phyloP scores from a whole-genome alignment of 768 basidiomycete genomes.

The Amanita fuliginea region DNA sequence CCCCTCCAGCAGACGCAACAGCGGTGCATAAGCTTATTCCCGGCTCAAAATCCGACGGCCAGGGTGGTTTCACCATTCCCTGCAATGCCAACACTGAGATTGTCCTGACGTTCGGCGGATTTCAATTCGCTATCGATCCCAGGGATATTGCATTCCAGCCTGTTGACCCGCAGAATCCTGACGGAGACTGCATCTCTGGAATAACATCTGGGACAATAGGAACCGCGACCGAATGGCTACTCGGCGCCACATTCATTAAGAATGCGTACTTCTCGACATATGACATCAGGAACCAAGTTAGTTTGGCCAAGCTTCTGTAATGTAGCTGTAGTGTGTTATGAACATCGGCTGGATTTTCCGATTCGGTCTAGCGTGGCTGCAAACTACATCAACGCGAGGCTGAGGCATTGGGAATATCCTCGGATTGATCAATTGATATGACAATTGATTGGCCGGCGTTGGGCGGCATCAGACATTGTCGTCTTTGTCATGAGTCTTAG shows the following conservation, averaged over 20 bases:
- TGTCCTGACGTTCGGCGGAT: conserved; percentile 36
- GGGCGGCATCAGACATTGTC: not conserved
- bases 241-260: conserved; percentile 71
- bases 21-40: conserved; percentile 32
- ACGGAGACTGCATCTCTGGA: conserved; percentile 61
- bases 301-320: conserved; percentile 41
- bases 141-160: conserved; percentile 50
- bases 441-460: not conserved
- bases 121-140: conserved; percentile 45
- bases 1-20: conserved; percentile 25
- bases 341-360: not conserved
- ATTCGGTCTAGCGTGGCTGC: not conserved
- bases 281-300: conserved; percentile 43
- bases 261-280: conserved; percentile 66
- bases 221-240: conserved; percentile 54
- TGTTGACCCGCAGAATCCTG: conserved; percentile 36
- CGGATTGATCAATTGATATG: not conserved
- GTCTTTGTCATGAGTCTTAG: not conserved
- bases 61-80: conserved; percentile 41
- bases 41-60: conserved; percentile 30
- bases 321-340: not conserved
- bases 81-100: conserved; percentile 33
- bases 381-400: not conserved
- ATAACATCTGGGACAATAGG: conserved; percentile 55
- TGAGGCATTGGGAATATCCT: not conserved